These are phyloP conservation scores for Xerocomus potaroensis DNA, from an alignment of 768 basidiomycete genomes.

Conservation along the genomic window DNA sequence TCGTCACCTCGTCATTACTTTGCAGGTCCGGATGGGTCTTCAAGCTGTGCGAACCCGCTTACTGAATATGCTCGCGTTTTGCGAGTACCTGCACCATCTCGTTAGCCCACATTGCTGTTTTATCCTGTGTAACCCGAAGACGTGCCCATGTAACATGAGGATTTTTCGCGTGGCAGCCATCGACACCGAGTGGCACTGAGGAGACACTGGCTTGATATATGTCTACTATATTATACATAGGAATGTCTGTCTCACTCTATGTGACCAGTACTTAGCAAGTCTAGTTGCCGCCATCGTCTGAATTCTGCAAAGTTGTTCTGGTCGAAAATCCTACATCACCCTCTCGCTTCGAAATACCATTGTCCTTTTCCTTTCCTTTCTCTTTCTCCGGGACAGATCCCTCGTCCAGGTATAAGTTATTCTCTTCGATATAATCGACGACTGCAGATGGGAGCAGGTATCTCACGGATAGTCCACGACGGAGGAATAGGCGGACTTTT, in stretches of 20 bases:
- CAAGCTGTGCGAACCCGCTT: constrained; percentile 51
- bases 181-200: not conserved
- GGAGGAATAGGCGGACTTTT: constrained; percentile 79
- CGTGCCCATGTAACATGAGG: constrained; percentile 46
- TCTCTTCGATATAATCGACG: constrained; percentile 89
- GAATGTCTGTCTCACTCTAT: no score
- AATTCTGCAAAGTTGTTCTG: not conserved
- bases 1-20: not conserved
- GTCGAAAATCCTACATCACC: constrained; percentile 11
- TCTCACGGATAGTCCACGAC: constrained; percentile 76
- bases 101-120: not conserved
- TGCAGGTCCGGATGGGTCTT: not conserved
- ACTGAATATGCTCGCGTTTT: constrained; percentile 66
- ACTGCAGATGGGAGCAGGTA: constrained; percentile 91
- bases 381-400: constrained; percentile 32
- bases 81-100: constrained; percentile 50
- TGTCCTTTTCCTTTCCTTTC: constrained; percentile 37
- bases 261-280: not conserved
- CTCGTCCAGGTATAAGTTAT: constrained; percentile 74
- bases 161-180: constrained; percentile 31
- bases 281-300: not conserved
- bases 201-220: no score
- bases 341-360: constrained; percentile 26
- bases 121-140: not conserved
- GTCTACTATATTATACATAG: no score